Percentiles rank a stretch among this genome's conserved stretches.
These are phyloP conservation scores for Aquilaria agallochum DNA, from an alignment of 441 rosid genomes.

Conservation along the genomic window DNA sequence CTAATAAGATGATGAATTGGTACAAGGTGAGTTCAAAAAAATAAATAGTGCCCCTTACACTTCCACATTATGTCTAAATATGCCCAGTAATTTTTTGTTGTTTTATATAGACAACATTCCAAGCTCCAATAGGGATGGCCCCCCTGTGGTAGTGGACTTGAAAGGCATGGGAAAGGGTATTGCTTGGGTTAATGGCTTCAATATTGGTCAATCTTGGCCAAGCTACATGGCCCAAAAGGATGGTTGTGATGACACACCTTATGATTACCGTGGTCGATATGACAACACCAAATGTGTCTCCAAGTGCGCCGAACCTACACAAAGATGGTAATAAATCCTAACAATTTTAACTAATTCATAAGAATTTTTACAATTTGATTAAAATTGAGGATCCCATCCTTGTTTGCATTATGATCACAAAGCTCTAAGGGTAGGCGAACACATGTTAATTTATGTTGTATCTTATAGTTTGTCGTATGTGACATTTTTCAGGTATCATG, in stretches of 20 bases:
- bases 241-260: conserved; percentile 34
- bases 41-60: no score
- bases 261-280: conserved; percentile 53
- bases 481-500: conserved; percentile 50
- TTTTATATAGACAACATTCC: conserved; percentile 37
- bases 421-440: no score
- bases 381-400: no score
- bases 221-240: conserved; percentile 22
- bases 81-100: neutral
- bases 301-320: conserved; percentile 65
- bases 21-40: conserved; percentile 30
- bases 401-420: neutral
- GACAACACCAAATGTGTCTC: conserved; percentile 34
- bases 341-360: no score
- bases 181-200: conserved; percentile 64
- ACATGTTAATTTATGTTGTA: no score
- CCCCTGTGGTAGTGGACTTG: conserved; percentile 51
- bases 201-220: conserved; percentile 74
- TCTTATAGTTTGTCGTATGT: no score
- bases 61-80: no score
- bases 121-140: conserved; percentile 51
- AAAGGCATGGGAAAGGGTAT: conserved; percentile 62
- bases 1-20: conserved; percentile 33
- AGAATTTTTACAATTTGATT: no score
- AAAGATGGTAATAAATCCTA: conserved; percentile 36